Evolutionary conservation across 345 rosid species (phyloP), one percentile per base, ranked within the genome.

Genomic region (Eucalyptus virginea): DNA sequence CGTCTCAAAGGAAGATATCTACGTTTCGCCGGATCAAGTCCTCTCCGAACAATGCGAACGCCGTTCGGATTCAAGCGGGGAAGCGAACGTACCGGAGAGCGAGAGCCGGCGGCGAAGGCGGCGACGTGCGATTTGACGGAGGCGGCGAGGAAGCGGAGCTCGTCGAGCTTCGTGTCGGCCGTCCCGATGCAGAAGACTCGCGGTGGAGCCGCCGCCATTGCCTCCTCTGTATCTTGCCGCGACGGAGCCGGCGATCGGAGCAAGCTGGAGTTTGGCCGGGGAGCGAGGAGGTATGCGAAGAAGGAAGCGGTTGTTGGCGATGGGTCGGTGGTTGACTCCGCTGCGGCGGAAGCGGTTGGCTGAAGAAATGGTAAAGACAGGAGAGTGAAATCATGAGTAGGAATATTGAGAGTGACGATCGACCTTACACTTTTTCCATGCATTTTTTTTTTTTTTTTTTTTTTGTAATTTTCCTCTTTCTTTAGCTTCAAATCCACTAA

Each of bases 131-230:
- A 94, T 88, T 93, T 91, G 86, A 95, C 98, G 48, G 97, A 93
- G n/a, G 92, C 91, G 10, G 96, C 92, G 37, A 97, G 95, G 94
- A 94, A 95, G 8, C 92, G 95, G 88, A 97, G 97, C 93, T 97
- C 99, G n/a, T 94, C 93, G 90, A 94, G 93, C 94, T 97, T 97
- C 8, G 98, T 95, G 65, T 97, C 99, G 83, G 94, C 97, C 49
- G 99, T 96, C 88, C 99, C 99, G 44, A 96, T 90, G 88, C 99
- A 97, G 94, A 91, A 94, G 72, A 96, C 98, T 62, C 94, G 90
- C 80, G 30, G 30, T 24, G 62, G 94, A 69, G 26, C 86, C 42
- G 87, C 87, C 49, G 87, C 89, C 94, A 92, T 94, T 65, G 6
- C 42, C 32, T 15, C 21, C 32, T 16, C 44, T 8, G 16, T 17